A percentile compares a stretch with the other conserved stretches of the same genome.
Conservation (phyloP, 2,329 filamentous ascomycete species). For the Xylariaceae sp. region DNA sequence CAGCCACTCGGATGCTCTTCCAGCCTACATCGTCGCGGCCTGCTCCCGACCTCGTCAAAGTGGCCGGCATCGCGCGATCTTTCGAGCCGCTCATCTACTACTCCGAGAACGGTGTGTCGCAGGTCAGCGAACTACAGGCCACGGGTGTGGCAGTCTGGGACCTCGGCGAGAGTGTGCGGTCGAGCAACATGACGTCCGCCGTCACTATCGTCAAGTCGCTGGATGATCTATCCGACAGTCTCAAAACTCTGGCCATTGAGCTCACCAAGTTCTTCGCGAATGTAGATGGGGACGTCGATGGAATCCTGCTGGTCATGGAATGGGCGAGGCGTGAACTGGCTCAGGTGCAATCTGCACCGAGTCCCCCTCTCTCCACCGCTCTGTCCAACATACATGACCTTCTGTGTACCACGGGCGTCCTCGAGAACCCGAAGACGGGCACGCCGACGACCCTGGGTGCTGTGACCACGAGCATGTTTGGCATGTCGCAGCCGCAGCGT, state of each 20-base stretch:
- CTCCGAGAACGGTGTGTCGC: slow-evolving; percentile 78
- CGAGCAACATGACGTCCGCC: slow-evolving; percentile 84
- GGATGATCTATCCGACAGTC: slow-evolving; percentile 75
- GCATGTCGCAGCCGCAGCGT: slow-evolving; percentile 71
- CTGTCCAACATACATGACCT: slow-evolving; percentile 80
- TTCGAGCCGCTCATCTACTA: slow-evolving; percentile 95
- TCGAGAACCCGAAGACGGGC: slow-evolving; percentile 45
- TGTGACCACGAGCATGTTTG: slow-evolving; percentile 66
- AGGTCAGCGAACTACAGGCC: slow-evolving; percentile 82
- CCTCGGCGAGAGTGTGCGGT: slow-evolving; percentile 79
- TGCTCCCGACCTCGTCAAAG: slow-evolving; percentile 81
- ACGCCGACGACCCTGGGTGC: slow-evolving; percentile 61
- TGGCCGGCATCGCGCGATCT: slow-evolving; percentile 79
- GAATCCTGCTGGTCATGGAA: slow-evolving; percentile 89
- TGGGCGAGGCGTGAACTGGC: slow-evolving; percentile 84
- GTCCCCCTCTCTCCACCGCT: slow-evolving; percentile 58
- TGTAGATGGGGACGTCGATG: slow-evolving; percentile 88
- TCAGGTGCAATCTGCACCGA: slow-evolving; percentile 55
- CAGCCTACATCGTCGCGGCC: slow-evolving; percentile 59
- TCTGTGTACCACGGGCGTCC: slow-evolving; percentile 55
- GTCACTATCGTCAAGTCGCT: slow-evolving; percentile 78
- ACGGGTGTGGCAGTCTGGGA: slow-evolving; percentile 94
- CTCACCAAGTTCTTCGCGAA: slow-evolving; percentile 89
- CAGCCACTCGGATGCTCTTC: slow-evolving; percentile 58
- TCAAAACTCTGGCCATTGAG: slow-evolving; percentile 78